Percentiles rank a stretch among this genome's conserved stretches.
Conservation (phyloP, 139 green algal genomes). For the Asterochloris sp. region DNA sequence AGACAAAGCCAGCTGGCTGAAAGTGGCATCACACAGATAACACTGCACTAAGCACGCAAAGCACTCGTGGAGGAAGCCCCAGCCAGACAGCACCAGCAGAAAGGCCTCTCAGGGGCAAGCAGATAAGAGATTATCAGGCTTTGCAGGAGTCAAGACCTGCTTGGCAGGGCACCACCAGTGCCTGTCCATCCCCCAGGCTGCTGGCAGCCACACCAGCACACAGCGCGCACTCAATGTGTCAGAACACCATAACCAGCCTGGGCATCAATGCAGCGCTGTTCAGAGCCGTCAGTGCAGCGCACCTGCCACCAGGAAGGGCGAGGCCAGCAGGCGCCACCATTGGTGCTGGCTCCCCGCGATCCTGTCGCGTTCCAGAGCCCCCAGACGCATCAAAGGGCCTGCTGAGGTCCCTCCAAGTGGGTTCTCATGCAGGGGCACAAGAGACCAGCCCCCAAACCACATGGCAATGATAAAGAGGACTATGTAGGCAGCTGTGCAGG, state of each 20-base stretch:
- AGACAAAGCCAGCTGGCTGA: not conserved
- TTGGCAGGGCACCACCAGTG: too few relatives aligned
- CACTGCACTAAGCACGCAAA: not conserved
- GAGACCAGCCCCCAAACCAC: slow-evolving; percentile 31
- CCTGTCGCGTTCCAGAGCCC: slow-evolving; percentile 22
- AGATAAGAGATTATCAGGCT: too few relatives aligned
- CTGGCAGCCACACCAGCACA: too few relatives aligned
- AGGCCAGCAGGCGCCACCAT: slow-evolving; percentile 48
- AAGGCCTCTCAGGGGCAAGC: too few relatives aligned
- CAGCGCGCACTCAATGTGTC: too few relatives aligned
- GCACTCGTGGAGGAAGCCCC: too few relatives aligned
- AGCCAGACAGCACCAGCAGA: too few relatives aligned
- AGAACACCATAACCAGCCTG: too few relatives aligned
- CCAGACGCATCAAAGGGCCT: slow-evolving; percentile 23
- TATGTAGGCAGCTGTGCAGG: too few relatives aligned
- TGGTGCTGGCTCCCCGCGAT: slow-evolving; percentile 24
- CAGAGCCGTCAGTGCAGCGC: not conserved
- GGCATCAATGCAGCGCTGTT: too few relatives aligned
- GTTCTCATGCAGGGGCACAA: slow-evolving; percentile 47
- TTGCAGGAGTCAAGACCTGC: too few relatives aligned
- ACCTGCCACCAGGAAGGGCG: slow-evolving; percentile 45
- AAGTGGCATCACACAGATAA: not conserved
- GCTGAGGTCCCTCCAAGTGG: slow-evolving; percentile 37
- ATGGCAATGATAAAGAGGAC: slow-evolving; percentile 20
- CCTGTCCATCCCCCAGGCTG: too few relatives aligned